Percentiles rank a stretch among this genome's conserved stretches.
phyloP scores from a whole-genome alignment of 2,329 filamentous ascomycete genomes.

The Fusarium papillatum region DNA sequence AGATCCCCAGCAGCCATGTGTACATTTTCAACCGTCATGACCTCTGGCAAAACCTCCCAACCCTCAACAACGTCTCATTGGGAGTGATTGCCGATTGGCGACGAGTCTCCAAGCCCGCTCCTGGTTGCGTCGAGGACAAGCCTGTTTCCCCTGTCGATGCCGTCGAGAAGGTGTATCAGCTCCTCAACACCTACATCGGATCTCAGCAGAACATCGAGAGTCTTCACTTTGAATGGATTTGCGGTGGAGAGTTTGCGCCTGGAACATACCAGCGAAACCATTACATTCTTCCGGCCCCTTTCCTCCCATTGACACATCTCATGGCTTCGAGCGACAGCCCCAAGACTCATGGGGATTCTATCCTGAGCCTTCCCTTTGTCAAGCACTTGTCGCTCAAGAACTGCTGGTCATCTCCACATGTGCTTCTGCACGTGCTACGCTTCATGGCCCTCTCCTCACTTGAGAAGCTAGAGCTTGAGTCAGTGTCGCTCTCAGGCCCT shows the following conservation, averaged over 20 bases:
- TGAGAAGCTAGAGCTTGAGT: constrained; percentile 70
- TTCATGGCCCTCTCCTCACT: constrained; percentile 62
- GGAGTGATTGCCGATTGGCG: constrained; percentile 78
- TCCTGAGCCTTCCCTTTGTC: constrained; percentile 69
- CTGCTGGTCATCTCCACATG: constrained; percentile 75
- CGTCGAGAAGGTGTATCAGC: constrained; percentile 62
- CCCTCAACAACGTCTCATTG: constrained; percentile 67
- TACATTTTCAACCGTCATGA: constrained; percentile 66
- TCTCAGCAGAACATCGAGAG: constrained; percentile 64
- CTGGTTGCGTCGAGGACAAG: constrained; percentile 63
- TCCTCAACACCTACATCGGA: constrained; percentile 66
- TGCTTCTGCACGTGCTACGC: constrained; percentile 65
- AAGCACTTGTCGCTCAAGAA: constrained; percentile 74
- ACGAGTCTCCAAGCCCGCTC: constrained; percentile 65
- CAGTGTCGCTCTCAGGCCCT: constrained; percentile 72
- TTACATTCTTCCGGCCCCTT: constrained; percentile 73
- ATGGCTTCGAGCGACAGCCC: constrained; percentile 50
- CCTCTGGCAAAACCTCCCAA: constrained; percentile 73
- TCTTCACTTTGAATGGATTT: constrained; percentile 76
- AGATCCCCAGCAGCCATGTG: constrained; percentile 73
- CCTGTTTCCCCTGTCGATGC: constrained; percentile 65
- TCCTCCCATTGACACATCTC: constrained; percentile 52
- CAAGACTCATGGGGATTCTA: constrained; percentile 47
- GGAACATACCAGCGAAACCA: constrained; percentile 73
- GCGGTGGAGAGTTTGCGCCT: constrained; percentile 75